phyloP scores from a whole-genome alignment of 164 flowering plant species.

The Annona squamosa region DNA sequence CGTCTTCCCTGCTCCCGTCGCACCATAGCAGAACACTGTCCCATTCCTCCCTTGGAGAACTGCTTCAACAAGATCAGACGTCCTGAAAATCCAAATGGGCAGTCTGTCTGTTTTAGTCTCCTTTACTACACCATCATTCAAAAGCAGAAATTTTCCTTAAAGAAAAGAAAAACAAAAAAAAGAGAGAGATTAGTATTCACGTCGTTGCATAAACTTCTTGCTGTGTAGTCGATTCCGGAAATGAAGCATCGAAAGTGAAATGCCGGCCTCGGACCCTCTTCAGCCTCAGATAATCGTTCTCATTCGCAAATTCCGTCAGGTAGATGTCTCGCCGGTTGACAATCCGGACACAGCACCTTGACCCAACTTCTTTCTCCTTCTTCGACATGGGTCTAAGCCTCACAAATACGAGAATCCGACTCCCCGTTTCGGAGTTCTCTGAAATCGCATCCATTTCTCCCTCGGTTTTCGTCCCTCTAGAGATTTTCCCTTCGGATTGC shows the following conservation, averaged over 20 bases:
- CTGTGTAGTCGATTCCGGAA: slow-evolving; percentile 71
- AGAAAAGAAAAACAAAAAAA: no score
- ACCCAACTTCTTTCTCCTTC: slow-evolving; percentile 81
- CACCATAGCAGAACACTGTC: slow-evolving; percentile 92
- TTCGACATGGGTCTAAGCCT: slow-evolving; percentile 84
- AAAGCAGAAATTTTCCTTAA: not conserved
- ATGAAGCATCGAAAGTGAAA: slow-evolving; percentile 80
- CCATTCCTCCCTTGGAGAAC: slow-evolving; percentile 90
- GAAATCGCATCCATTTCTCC: slow-evolving; percentile 23
- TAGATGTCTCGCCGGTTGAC: slow-evolving; percentile 61
- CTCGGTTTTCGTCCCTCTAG: slow-evolving; percentile 9
- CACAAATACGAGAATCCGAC: slow-evolving; percentile 79
- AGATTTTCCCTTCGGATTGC: slow-evolving; percentile 19
- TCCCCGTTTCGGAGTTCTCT: slow-evolving; percentile 30
- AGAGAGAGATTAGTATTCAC: slow-evolving; percentile 34
- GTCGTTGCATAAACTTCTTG: slow-evolving; percentile 77
- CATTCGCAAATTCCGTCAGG: slow-evolving; percentile 68
- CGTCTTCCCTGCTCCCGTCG: slow-evolving; percentile 97
- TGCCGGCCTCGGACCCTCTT: slow-evolving; percentile 83
- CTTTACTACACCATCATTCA: not conserved
- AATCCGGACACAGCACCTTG: slow-evolving; percentile 62
- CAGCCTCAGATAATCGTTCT: slow-evolving; percentile 77
- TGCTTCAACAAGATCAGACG: slow-evolving; percentile 81
- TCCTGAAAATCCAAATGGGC: slow-evolving; percentile 41
- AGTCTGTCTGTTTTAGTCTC: not conserved